Percentiles rank a stretch among this genome's conserved stretches.
These are phyloP conservation scores for Monilinia laxa DNA, from an alignment of 2,329 filamentous ascomycete genomes.

Conservation along the genomic window DNA sequence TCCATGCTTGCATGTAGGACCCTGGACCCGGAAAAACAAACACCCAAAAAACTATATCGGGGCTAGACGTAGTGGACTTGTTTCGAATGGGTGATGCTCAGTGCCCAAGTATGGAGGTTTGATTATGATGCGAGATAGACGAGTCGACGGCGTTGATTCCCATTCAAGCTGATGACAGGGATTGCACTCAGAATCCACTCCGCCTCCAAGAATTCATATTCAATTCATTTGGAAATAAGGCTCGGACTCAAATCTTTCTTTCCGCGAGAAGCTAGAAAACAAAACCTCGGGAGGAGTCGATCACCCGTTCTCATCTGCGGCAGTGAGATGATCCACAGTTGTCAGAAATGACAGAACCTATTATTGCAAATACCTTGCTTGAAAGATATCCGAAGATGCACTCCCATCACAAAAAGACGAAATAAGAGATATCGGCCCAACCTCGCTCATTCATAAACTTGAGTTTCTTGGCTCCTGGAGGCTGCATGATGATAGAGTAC, in stretches of 20 bases:
- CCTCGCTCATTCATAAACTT: constrained; percentile 12
- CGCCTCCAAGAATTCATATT: background rate
- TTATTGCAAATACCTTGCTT: background rate
- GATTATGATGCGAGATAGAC: background rate
- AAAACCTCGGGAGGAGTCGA: background rate
- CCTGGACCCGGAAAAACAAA: background rate
- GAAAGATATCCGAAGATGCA: background rate
- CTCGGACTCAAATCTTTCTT: background rate
- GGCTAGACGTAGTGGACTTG: background rate
- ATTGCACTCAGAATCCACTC: background rate
- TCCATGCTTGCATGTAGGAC: background rate
- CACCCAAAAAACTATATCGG: background rate
- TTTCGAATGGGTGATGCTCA: background rate
- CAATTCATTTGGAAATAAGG: background rate
- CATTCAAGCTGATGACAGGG: background rate
- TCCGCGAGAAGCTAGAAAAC: background rate
- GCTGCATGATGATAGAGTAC: constrained; percentile 7
- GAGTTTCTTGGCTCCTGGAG: constrained; percentile 20
- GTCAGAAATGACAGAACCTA: background rate
- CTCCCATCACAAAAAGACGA: background rate
- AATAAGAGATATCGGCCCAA: constrained; percentile 8
- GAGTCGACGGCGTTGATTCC: background rate
- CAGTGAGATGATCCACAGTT: background rate
- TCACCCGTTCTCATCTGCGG: background rate
- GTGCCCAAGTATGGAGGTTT: background rate